Evolutionary conservation across 1,284 basidiomycete genomes (phyloP).

Genomic region (Sanghuangporus weigelae): DNA sequence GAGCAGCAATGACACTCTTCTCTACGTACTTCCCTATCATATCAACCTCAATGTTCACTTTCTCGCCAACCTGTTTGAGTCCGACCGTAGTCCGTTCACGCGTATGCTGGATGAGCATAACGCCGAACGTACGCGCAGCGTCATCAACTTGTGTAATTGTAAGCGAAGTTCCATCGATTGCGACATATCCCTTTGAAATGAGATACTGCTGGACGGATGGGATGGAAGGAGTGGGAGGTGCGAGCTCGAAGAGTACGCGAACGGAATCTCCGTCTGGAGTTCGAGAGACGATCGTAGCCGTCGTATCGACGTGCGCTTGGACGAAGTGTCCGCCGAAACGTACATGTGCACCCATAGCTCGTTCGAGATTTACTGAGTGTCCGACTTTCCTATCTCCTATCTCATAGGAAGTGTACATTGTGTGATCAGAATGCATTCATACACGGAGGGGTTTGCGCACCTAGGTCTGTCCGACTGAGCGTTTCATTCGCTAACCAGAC

Average conservation of each 20-base stretch:
- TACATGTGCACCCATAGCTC: conserved; percentile 89
- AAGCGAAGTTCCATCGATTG: conserved; percentile 92
- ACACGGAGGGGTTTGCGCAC: conserved; percentile 36
- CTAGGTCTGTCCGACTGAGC: conserved; percentile 85
- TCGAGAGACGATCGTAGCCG: conserved; percentile 68
- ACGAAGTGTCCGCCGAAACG: conserved; percentile 98
- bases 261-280: conserved; percentile 84
- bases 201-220: conserved; percentile 77
- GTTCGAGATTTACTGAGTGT: conserved; percentile 87
- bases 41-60: conserved; percentile 94
- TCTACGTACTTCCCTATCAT: conserved; percentile 88
- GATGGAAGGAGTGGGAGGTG: conserved; percentile 51
- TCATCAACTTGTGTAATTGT: conserved; percentile 88
- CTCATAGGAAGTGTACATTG: neutral
- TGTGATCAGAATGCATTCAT: neutral
- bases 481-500: conserved; percentile 98
- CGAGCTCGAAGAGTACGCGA: conserved; percentile 75
- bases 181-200: conserved; percentile 95
- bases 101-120: conserved; percentile 96
- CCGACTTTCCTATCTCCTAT: conserved; percentile 76
- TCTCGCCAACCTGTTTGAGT: conserved; percentile 70
- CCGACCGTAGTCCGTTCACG: conserved; percentile 85
- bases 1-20: conserved; percentile 73
- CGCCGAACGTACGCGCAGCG: conserved; percentile 63
- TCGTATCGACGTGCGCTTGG: conserved; percentile 95